phyloP scores from a whole-genome alignment of 106 monocot genomes.

The Triglochin maritima region DNA sequence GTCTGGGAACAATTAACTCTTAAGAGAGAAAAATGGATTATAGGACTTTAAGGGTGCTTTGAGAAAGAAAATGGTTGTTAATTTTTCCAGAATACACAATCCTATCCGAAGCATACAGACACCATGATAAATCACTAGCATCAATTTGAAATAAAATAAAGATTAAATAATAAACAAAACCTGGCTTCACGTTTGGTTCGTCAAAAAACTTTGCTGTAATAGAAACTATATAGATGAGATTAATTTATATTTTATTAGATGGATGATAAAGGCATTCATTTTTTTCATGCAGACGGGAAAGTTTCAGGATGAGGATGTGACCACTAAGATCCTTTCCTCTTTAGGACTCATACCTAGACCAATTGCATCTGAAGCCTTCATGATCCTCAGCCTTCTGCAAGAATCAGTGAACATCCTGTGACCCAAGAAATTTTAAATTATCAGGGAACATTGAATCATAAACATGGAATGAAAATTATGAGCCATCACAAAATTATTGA shows the following conservation, averaged over 20 bases:
- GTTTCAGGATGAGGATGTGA: not conserved
- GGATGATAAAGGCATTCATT: not conserved
- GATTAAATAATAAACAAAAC: no score
- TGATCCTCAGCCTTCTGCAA: constrained; percentile 58
- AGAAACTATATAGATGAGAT: not conserved
- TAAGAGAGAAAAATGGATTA: no score
- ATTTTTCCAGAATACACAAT: no score
- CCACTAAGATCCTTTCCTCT: not conserved
- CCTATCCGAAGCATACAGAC: no score
- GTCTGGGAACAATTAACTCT: no score
- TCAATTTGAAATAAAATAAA: no score
- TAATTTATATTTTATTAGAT: not conserved
- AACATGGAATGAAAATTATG: not conserved
- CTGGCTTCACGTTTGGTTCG: not conserved
- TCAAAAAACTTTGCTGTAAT: not conserved
- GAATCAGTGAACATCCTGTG: constrained; percentile 62
- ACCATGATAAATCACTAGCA: no score
- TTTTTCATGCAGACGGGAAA: not conserved
- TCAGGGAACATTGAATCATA: not conserved
- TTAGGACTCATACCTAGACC: constrained; percentile 46
- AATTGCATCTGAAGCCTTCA: constrained; percentile 79
- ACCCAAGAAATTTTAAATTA: not conserved
- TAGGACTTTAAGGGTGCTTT: no score
- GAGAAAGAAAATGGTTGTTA: no score
- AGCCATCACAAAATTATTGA: not conserved